Conservation (phyloP, 2,329 filamentous ascomycete genomes). For the Thelonectria rubi region DNA sequence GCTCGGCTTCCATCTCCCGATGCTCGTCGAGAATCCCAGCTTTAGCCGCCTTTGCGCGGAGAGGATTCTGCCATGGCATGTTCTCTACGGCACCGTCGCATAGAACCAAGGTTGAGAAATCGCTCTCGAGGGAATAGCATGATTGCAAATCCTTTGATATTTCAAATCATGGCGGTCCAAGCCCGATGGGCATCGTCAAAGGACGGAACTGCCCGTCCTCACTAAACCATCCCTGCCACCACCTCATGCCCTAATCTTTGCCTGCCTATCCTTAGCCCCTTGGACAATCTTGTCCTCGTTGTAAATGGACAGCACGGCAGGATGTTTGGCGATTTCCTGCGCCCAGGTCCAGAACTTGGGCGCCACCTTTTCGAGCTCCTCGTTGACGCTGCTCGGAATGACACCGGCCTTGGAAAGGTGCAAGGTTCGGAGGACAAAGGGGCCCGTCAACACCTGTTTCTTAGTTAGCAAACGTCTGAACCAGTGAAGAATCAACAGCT, state of each 20-base stretch:
- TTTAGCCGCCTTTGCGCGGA: background rate
- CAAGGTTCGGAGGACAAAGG: constrained; percentile 72
- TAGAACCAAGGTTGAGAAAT: background rate
- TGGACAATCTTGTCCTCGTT: constrained; percentile 54
- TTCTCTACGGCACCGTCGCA: background rate
- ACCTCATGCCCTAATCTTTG: constrained; percentile 27
- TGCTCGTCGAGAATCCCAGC: background rate
- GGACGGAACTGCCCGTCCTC: background rate
- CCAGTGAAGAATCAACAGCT: background rate
- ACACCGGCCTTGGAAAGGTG: constrained; percentile 62
- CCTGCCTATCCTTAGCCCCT: constrained; percentile 32
- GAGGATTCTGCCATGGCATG: background rate
- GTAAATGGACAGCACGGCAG: constrained; percentile 72
- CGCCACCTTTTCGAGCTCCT: constrained; percentile 60
- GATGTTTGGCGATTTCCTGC: constrained; percentile 64
- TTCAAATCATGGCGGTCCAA: too few species aligned
- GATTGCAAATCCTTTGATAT: too few species aligned
- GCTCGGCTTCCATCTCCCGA: background rate
- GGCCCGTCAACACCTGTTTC: constrained; percentile 66
- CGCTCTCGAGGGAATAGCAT: too few species aligned
- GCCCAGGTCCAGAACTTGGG: constrained; percentile 77
- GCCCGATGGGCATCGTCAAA: too few species aligned
- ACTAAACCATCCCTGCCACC: background rate
- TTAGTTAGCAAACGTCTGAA: background rate
- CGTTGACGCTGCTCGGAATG: constrained; percentile 57